Conservation (phyloP, 768 basidiomycete genomes). For the Tulasnella sp. region DNA sequence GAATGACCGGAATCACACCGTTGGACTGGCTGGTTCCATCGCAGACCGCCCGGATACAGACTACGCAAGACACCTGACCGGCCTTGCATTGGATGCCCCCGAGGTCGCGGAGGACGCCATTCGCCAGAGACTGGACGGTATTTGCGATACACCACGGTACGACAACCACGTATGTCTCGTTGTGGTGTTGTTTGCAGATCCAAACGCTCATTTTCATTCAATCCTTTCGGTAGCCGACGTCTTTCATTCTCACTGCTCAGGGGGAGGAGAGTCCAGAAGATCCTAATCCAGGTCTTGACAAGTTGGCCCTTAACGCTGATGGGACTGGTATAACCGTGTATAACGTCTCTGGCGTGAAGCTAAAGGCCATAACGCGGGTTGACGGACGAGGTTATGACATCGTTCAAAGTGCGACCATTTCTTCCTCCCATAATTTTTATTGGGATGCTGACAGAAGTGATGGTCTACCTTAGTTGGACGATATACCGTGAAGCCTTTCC, state of each 20-base stretch:
- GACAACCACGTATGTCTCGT: slow-evolving; percentile 1
- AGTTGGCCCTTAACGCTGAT: slow-evolving; percentile 47
- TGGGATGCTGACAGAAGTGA: not conserved
- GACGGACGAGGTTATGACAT: slow-evolving; percentile 84
- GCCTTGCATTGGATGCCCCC: not conserved
- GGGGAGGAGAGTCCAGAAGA: slow-evolving; percentile 52
- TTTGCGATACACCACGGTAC: not conserved
- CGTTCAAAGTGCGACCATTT: slow-evolving; percentile 48
- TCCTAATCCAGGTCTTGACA: slow-evolving; percentile 50
- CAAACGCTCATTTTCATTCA: not conserved
- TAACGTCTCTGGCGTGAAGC: slow-evolving; percentile 67
- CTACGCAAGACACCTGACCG: slow-evolving; percentile 31
- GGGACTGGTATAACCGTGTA: slow-evolving; percentile 53
- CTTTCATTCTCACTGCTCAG: slow-evolving; percentile 63
- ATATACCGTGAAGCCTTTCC: not conserved
- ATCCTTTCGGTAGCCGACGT: slow-evolving; percentile 46
- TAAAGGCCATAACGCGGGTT: slow-evolving; percentile 63
- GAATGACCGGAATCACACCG: not conserved
- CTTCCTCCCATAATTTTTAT: not conserved
- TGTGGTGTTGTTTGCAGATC: not conserved
- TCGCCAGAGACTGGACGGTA: not conserved
- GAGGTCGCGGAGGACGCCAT: slow-evolving; percentile 28
- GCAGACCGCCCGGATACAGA: slow-evolving; percentile 29
- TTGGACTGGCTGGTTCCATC: slow-evolving; percentile 42
- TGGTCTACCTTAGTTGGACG: not conserved